Evolutionary conservation across 305 asterid genomes (phyloP).

Genomic region (Rubia peregrina): DNA sequence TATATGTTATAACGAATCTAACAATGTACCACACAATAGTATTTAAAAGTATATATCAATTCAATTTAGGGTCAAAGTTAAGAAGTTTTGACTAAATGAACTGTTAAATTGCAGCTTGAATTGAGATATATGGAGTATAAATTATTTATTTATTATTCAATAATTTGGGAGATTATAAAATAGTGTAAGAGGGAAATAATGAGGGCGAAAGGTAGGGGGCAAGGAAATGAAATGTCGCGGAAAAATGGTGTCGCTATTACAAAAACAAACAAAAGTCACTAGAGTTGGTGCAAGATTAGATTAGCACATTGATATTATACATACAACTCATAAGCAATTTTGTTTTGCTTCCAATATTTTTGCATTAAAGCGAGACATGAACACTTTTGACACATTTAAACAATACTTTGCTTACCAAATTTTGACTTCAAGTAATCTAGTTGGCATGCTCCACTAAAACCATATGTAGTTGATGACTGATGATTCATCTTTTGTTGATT

Average conservation of each 20-base stretch:
- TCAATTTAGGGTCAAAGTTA: no score
- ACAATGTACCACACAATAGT: no score
- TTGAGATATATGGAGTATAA: no score
- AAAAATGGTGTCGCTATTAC: conserved; percentile 6
- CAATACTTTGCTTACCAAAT: conserved; percentile 8
- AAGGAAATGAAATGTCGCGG: conserved; percentile 14
- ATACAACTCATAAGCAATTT: neutral
- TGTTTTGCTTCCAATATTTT: neutral
- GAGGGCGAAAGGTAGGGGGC: conserved; percentile 8
- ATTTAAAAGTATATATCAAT: no score
- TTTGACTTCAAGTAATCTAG: conserved; percentile 17
- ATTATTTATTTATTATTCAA: neutral
- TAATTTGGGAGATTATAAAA: neutral
- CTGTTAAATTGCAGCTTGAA: no score
- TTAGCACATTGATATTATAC: neutral
- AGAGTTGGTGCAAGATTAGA: conserved; percentile 25
- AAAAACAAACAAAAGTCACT: conserved; percentile 15
- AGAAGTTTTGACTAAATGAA: no score
- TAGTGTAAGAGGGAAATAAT: conserved; percentile 13
- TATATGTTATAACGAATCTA: no score
- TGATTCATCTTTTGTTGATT: neutral
- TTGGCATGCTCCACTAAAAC: conserved; percentile 1
- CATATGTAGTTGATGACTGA: neutral
- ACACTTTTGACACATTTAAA: conserved; percentile 4
- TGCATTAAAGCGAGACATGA: conserved; percentile 2